Conservation (phyloP, 176 grass and related monocot species). For the Bonia amplexicaulis region DNA sequence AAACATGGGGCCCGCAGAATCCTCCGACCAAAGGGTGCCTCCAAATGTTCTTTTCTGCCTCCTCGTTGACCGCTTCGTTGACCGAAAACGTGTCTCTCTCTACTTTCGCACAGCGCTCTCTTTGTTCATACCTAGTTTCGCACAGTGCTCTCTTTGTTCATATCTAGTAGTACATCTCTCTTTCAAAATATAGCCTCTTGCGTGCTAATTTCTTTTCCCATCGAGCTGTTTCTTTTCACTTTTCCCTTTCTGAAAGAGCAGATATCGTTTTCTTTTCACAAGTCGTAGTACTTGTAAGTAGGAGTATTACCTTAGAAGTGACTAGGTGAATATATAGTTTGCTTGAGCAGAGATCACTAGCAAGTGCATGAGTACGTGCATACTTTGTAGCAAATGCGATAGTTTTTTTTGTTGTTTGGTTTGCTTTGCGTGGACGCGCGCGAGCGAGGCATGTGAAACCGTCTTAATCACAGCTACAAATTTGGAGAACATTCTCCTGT, state of each 20-base stretch:
- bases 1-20: conserved; percentile 21
- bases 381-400: neutral
- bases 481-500: conserved; percentile 53
- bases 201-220: neutral
- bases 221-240: neutral
- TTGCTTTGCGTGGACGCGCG: conserved; percentile 27
- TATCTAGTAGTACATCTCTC: neutral
- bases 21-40: conserved; percentile 23
- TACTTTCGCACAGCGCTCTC: neutral
- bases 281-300: neutral
- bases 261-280: neutral
- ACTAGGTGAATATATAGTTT: neutral
- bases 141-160: too few relatives aligned
- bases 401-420: neutral
- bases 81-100: neutral
- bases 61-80: conserved; percentile 2
- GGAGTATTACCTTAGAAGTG: neutral
- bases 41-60: conserved; percentile 22
- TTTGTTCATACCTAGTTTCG: neutral
- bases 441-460: conserved; percentile 8
- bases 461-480: conserved; percentile 22
- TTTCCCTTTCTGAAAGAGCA: neutral
- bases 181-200: neutral
- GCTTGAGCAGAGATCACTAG: neutral
- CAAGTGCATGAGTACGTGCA: neutral